Conservation (phyloP, 768 basidiomycete genomes). For the Lactifluus rugatus region DNA sequence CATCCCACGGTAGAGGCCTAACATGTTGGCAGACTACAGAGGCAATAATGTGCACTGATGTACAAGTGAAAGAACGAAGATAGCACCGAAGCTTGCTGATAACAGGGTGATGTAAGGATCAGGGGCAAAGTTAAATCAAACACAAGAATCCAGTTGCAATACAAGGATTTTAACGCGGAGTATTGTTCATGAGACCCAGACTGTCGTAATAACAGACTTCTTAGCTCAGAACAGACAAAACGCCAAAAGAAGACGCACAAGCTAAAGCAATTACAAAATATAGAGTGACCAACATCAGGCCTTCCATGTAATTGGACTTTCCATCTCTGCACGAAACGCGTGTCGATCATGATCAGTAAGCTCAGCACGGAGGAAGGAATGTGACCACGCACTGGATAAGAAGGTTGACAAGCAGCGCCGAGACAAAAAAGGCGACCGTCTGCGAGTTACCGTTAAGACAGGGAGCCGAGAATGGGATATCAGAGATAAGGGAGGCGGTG, state of each 20-base stretch:
- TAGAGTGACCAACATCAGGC: constrained; percentile 62
- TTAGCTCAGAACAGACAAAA: neutral
- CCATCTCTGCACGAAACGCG: constrained; percentile 44
- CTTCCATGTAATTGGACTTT: constrained; percentile 89
- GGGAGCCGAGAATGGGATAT: neutral
- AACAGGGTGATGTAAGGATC: neutral
- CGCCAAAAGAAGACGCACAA: constrained; percentile 38
- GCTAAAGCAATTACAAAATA: constrained; percentile 77
- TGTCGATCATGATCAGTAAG: neutral
- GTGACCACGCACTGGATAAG: constrained; percentile 49
- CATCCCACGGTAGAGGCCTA: neutral
- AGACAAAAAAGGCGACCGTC: constrained; percentile 80
- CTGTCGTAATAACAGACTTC: constrained; percentile 20
- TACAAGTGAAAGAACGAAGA: neutral
- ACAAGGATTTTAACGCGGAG: neutral
- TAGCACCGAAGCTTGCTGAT: neutral
- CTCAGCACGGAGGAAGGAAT: neutral
- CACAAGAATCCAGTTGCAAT: neutral
- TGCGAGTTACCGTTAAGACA: constrained; percentile 22
- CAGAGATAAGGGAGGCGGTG: neutral
- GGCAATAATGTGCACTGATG: neutral
- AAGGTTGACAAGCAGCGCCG: constrained; percentile 80
- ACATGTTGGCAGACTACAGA: neutral
- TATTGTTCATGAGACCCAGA: constrained; percentile 34
- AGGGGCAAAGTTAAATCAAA: neutral